Evolutionary conservation across 2,329 filamentous ascomycete species (phyloP).

Genomic region (Coccinonectria pachysandricola): DNA sequence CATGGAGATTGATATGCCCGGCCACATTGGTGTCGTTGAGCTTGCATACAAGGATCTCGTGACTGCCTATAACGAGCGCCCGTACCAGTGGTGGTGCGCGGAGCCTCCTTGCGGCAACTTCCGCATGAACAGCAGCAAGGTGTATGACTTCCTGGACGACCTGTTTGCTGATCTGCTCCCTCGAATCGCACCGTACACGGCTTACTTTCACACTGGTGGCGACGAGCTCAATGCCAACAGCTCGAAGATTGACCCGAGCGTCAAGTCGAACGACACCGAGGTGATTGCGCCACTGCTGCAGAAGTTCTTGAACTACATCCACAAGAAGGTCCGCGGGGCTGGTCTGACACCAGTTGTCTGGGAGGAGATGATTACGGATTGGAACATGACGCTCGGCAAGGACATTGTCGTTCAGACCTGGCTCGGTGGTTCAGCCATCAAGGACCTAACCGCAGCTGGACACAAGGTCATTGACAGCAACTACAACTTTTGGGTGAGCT

Average conservation of each 20-base stretch:
- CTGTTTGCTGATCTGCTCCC: conserved; percentile 71
- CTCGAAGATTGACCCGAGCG: conserved; percentile 57
- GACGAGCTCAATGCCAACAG: conserved; percentile 73
- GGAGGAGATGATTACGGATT: conserved; percentile 76
- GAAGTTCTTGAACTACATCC: conserved; percentile 61
- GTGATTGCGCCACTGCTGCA: conserved; percentile 69
- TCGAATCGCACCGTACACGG: conserved; percentile 54
- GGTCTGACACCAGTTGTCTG: conserved; percentile 69
- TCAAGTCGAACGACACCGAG: conserved; percentile 52
- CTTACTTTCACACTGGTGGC: conserved; percentile 78
- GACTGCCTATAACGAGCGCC: conserved; percentile 43
- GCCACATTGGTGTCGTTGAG: conserved; percentile 46
- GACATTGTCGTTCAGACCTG: conserved; percentile 73
- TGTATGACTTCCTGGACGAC: conserved; percentile 60
- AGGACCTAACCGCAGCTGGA: conserved; percentile 49
- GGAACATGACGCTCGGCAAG: conserved; percentile 62
- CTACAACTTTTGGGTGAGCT: conserved; percentile 64
- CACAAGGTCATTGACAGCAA: conserved; percentile 65
- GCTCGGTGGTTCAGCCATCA: conserved; percentile 54
- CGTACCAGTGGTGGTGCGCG: conserved; percentile 49
- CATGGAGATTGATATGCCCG: conserved; percentile 53
- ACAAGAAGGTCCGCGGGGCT: conserved; percentile 50
- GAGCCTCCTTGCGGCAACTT: conserved; percentile 60
- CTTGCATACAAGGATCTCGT: conserved; percentile 41
- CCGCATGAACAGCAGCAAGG: conserved; percentile 62